A percentile compares a stretch with the other conserved stretches of the same genome.
Evolutionary conservation across 352 stramenopile genomes (phyloP).

Genomic region (Ophiocytium majus): DNA sequence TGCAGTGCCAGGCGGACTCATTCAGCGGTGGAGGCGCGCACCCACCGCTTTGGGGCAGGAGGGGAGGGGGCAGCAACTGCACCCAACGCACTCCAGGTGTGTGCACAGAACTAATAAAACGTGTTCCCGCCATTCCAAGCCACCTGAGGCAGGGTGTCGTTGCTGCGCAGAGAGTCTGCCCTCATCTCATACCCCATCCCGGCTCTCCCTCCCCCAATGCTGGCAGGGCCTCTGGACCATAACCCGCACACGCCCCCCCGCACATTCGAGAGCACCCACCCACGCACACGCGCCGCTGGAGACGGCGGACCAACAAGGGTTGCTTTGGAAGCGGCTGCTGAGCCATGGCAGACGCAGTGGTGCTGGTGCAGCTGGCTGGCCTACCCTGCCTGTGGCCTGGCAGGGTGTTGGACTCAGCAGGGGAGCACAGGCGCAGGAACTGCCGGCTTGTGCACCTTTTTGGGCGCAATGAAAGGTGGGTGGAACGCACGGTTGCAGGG

Average conservation of each 20-base stretch:
- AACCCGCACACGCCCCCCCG: background rate
- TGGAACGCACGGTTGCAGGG: no score
- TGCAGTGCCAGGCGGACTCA: no score
- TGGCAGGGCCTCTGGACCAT: background rate
- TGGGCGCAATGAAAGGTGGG: background rate
- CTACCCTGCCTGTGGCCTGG: background rate
- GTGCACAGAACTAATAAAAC: no score
- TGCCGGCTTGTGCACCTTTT: background rate
- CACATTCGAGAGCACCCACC: background rate
- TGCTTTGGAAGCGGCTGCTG: background rate
- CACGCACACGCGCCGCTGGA: background rate
- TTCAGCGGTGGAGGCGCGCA: no score
- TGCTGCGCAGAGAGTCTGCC: no score
- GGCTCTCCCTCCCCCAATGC: no score
- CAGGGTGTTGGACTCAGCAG: background rate
- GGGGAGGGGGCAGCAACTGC: no score
- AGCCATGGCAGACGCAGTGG: background rate
- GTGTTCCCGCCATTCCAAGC: no score
- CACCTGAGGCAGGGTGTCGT: no score
- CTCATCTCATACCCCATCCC: no score
- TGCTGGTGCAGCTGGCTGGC: background rate
- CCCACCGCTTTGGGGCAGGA: no score
- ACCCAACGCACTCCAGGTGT: no score
- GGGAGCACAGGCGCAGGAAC: background rate
- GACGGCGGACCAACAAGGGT: background rate